Base-by-base conservation (phyloP, 169 alveolate species). In the Blepharisma undulans region DNA sequence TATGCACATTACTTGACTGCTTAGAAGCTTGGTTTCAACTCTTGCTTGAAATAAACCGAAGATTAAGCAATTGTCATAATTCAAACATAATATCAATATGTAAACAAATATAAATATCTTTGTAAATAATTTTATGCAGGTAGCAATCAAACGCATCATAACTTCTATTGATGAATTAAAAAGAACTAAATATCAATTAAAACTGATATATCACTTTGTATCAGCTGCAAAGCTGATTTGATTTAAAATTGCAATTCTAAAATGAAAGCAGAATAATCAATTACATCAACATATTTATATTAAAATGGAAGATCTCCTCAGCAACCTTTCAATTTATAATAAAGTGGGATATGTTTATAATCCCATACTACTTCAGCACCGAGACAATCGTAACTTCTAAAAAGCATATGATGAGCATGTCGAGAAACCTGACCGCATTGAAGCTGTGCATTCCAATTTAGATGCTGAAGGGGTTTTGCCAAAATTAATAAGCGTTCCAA, bases 291-390 rank as follows among this genome's bases (percentile, higher is more conserved):
- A 48, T 36, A 36, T 5, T 48, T 48, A 48, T 48, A 48, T 48
- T 2, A 48, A 48, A 48, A 48, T 48, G 66, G 66, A 48, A 48
- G 66, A 48, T 48, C 66, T 48, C 21, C 66, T 48, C 14, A 48
- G 66, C 66, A 48, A 5, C 66, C 66, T 48, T 18, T 48, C 66
- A 48, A 48, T 48, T 48, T 48, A 48, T 48, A 48, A 48, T 21
- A 25, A 78, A 86, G 91, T 86, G 10, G 91, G 91, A 1, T 86
- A 86, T 32, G 80, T 86, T 19, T 86, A 86, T 48, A 85, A 86
- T 8, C 72, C 61, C 10, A 14, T 16, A 2, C 84, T 86, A 8
- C 32, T 32, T 71, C 84, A 61, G 25, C 91, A 86, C 27, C n/a
- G 84, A 27, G 84, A 86, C 25, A 32, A n/a, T 48, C 80, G 91